Conservation (phyloP, 768 basidiomycete genomes). For the Pleurotus eryngii region DNA sequence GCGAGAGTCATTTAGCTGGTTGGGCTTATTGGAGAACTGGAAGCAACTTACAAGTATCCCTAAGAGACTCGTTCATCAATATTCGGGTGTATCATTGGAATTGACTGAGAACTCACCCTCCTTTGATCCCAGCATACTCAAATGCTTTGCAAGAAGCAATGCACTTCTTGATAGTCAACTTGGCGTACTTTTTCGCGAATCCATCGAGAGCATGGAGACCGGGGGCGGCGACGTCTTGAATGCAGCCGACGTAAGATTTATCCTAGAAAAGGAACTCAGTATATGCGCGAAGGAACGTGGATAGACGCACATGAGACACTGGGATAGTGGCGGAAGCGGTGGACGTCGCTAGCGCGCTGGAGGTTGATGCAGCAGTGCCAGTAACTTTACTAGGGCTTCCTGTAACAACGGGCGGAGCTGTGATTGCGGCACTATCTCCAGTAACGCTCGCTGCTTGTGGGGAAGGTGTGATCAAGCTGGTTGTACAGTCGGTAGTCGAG, state of each 20-base stretch:
- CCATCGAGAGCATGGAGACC: constrained; percentile 1
- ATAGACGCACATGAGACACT: neutral
- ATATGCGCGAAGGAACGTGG: neutral
- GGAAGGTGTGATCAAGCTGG: neutral
- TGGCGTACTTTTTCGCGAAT: neutral
- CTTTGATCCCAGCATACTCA: constrained; percentile 2
- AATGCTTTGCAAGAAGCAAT: neutral
- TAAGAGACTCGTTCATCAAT: neutral
- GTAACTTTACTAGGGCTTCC: neutral
- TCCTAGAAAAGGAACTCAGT: neutral
- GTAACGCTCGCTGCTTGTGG: neutral
- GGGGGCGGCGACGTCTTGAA: neutral
- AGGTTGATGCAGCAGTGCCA: neutral
- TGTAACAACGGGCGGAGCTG: neutral
- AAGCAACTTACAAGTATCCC: neutral
- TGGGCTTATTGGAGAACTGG: neutral
- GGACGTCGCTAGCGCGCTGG: neutral
- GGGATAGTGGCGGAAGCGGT: neutral
- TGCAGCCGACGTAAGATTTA: constrained; percentile 5
- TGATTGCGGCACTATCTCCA: neutral
- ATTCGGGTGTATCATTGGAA: neutral
- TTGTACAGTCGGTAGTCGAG: constrained; percentile 2
- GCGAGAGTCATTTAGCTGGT: neutral
- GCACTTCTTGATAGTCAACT: neutral
- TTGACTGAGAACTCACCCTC: neutral